phyloP scores from a whole-genome alignment of 495 filamentous ascomycete genomes.

The Talaromyces wortmannii region DNA sequence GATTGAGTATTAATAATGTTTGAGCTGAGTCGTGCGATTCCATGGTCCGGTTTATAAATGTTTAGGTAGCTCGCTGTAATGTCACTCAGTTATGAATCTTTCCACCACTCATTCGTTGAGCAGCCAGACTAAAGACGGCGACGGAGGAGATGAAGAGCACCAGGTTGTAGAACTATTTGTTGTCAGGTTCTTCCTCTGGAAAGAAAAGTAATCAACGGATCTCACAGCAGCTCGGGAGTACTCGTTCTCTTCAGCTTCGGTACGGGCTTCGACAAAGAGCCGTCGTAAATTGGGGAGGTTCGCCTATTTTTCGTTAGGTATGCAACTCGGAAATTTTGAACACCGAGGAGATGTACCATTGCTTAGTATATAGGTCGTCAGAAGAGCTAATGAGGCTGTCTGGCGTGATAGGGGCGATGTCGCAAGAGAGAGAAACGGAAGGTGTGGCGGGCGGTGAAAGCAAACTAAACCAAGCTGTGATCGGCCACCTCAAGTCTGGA shows the following conservation, averaged over 20 bases:
- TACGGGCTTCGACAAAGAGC: slow-evolving; percentile 91
- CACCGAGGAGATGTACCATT: too few species aligned
- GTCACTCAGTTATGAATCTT: slow-evolving; percentile 13
- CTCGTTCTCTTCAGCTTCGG: slow-evolving; percentile 88
- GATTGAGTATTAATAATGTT: slow-evolving; percentile 27
- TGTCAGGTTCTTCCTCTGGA: not conserved
- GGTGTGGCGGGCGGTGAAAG: not conserved
- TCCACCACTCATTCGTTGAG: slow-evolving; percentile 59
- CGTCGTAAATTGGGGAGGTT: slow-evolving; percentile 92
- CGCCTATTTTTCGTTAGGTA: slow-evolving; percentile 40
- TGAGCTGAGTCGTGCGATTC: not conserved
- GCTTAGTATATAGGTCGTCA: too few species aligned
- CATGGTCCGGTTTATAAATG: not conserved
- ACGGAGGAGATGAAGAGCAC: slow-evolving; percentile 94
- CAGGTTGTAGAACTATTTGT: slow-evolving; percentile 85
- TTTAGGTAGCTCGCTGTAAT: not conserved
- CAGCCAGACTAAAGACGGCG: slow-evolving; percentile 84
- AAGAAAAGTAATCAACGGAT: not conserved
- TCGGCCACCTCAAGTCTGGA: not conserved
- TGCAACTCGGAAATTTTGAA: not conserved
- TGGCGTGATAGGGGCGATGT: not conserved
- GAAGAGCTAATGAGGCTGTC: too few species aligned
- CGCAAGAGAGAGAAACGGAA: not conserved
- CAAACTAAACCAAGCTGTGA: not conserved
- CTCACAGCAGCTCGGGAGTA: slow-evolving; percentile 89